A percentile compares a stretch with the other conserved stretches of the same genome.
Evolutionary conservation across 164 flowering plant species (phyloP).

Genomic region (Dillenia suffruticosa): DNA sequence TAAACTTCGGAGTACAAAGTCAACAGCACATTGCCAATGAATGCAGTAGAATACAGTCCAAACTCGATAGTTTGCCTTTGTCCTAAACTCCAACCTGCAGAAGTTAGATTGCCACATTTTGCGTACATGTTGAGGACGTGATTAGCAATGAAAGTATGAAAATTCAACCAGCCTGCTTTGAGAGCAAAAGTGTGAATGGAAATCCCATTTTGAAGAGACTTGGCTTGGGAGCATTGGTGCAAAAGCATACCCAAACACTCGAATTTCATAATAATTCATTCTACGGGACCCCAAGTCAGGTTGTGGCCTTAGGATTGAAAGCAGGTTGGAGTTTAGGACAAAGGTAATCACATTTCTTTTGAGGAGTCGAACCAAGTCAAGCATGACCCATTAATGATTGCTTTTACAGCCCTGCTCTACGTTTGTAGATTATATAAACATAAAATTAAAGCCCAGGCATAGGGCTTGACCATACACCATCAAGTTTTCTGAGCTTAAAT

Average conservation of each 20-base stretch:
- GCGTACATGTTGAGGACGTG: slow-evolving; percentile 70
- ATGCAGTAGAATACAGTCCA: slow-evolving; percentile 32
- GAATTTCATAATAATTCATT: slow-evolving; percentile 19
- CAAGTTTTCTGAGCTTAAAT: no score
- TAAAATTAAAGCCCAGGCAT: no score
- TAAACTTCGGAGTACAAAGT: slow-evolving; percentile 54
- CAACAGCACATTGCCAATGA: slow-evolving; percentile 60
- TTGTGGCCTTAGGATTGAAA: no score
- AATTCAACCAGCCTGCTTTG: slow-evolving; percentile 29
- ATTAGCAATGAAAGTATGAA: slow-evolving; percentile 41
- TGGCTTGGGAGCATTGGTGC: slow-evolving; percentile 46
- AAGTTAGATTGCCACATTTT: slow-evolving; percentile 35
- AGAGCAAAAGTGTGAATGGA: slow-evolving; percentile 50
- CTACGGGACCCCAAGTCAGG: no score
- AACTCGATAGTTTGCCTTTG: slow-evolving; percentile 33
- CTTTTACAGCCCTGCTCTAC: no score
- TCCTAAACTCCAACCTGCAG: slow-evolving; percentile 21
- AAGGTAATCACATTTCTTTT: no score
- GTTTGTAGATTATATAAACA: no score
- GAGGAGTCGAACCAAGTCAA: no score
- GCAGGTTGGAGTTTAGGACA: no score
- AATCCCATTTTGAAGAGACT: slow-evolving; percentile 30
- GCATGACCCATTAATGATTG: no score
- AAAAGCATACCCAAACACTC: slow-evolving; percentile 35
- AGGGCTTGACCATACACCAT: no score